Evolutionary conservation across 1,284 basidiomycete species (phyloP), one percentile per base, ranked within the genome.

Genomic region (Naganishia cerealis): DNA sequence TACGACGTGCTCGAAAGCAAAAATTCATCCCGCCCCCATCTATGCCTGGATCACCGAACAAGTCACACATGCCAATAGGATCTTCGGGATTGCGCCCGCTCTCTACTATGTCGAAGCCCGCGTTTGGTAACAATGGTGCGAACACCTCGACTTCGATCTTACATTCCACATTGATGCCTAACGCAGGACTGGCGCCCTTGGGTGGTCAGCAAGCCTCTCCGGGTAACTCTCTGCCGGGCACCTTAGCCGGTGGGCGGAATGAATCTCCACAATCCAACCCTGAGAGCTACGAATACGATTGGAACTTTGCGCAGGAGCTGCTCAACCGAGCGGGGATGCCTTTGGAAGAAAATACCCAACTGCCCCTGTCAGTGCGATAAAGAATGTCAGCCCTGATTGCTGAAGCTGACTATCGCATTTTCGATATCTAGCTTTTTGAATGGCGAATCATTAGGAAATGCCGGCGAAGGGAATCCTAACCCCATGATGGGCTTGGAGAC

Each of bases 1-100:
- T 94, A 63, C 91, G 91, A 75, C 85, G 89, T 70, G 88, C 89
- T 36, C 86, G 87, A 73, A 88, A 87, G 71, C 86, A 88, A 68
- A 88, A 87, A 73, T 77, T 81, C 65, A 80, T 83, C n/a, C 81
- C 81, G 0, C 80, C 80, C 1, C 71, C 79, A 4, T 80, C 79
- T 4, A 70, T 73, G 16, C 73, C 74, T n/a, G 62, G 76, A 1
- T 81, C 80, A 3, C 80, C 80, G 46, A 72, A 67, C 54, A 68
- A 58, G 42, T 15, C 40, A 43, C 40, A 54, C 40, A 54, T 53
- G 52, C n/a, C 52, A 13, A 42, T 67, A 9, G 63, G 55, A 6
- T 46, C 54, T 9, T 48, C 52, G 16, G 53, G 46, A 48, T 40
- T 55, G 29, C 57, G 29, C 21, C 61, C 55, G 9, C 43, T 36